Conservation (phyloP, 257 asterid species). For the Eustoma russellianum region DNA sequence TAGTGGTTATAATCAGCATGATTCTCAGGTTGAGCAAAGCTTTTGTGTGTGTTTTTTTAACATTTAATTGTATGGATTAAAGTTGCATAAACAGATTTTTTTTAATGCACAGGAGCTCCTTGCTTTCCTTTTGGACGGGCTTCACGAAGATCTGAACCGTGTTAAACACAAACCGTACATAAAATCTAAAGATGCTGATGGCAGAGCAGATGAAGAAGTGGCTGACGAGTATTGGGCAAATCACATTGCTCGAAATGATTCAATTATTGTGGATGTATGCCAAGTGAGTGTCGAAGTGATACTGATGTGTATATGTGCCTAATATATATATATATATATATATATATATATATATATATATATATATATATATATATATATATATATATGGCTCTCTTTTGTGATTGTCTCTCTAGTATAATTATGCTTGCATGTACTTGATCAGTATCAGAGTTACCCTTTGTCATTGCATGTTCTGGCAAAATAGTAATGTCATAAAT, state of each 20-base stretch:
- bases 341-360: too few relatives aligned
- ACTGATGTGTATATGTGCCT: too few relatives aligned
- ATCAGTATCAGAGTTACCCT: too few relatives aligned
- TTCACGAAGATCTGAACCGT: conserved; percentile 98
- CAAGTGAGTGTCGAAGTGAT: conserved; percentile 48
- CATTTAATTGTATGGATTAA: too few relatives aligned
- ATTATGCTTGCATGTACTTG: too few relatives aligned
- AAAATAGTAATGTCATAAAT: too few relatives aligned
- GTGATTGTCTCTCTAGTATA: too few relatives aligned
- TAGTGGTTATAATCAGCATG: conserved; percentile 98
- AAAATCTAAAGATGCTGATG: conserved; percentile 94
- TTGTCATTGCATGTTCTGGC: too few relatives aligned
- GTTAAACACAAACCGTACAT: conserved; percentile 93
- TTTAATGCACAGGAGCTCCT: conserved; percentile 75
- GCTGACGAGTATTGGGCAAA: conserved; percentile 99
- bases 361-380: too few relatives aligned
- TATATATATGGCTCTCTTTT: too few relatives aligned
- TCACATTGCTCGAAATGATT: conserved; percentile 98
- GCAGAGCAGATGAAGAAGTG: conserved; percentile 92
- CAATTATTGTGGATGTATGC: conserved; percentile 98
- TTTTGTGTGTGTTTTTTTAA: too few relatives aligned
- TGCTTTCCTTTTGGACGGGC: conserved; percentile 97
- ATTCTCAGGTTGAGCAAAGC: conserved; percentile 67
- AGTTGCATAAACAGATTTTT: not conserved
- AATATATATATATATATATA: too few relatives aligned